These are phyloP conservation scores for Thuidium tamariscinum DNA, from an alignment of 225 moss, liverwort and hornwort genomes.

Conservation along the genomic window DNA sequence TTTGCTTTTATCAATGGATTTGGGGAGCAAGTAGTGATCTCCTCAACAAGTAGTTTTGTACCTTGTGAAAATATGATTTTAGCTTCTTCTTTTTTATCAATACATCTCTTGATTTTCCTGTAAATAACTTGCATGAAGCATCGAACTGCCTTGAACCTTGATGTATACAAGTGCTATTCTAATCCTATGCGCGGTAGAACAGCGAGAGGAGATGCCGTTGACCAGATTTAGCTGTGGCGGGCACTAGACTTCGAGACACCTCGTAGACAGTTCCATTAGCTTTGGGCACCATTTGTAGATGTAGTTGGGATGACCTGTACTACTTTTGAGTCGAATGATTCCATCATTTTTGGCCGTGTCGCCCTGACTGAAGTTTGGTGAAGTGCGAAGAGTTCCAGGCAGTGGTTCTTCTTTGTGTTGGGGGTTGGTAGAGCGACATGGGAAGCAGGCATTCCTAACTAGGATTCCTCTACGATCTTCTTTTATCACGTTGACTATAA, in stretches of 20 bases:
- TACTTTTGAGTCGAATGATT: background rate
- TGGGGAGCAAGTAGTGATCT: background rate
- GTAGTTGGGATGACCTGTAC: background rate
- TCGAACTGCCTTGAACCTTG: too few species aligned
- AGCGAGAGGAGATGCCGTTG: background rate
- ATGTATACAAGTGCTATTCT: background rate
- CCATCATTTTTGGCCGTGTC: background rate
- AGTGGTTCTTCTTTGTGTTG: background rate
- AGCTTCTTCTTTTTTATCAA: background rate
- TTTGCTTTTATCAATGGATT: background rate
- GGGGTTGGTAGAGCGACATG: background rate
- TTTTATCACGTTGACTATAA: background rate
- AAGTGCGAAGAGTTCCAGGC: background rate
- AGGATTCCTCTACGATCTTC: too few species aligned
- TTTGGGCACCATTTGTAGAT: background rate
- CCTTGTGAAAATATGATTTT: background rate
- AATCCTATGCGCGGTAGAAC: background rate
- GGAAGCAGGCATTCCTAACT: background rate
- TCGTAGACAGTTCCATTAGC: background rate
- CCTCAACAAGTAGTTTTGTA: background rate
- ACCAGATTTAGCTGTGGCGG: background rate
- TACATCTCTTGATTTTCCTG: background rate
- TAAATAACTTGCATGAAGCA: background rate
- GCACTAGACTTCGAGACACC: too few species aligned
- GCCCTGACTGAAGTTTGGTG: background rate